These are phyloP conservation scores for Magnusiomyces magnusii DNA, from an alignment of 1,139 yeast genomes.

Conservation along the genomic window DNA sequence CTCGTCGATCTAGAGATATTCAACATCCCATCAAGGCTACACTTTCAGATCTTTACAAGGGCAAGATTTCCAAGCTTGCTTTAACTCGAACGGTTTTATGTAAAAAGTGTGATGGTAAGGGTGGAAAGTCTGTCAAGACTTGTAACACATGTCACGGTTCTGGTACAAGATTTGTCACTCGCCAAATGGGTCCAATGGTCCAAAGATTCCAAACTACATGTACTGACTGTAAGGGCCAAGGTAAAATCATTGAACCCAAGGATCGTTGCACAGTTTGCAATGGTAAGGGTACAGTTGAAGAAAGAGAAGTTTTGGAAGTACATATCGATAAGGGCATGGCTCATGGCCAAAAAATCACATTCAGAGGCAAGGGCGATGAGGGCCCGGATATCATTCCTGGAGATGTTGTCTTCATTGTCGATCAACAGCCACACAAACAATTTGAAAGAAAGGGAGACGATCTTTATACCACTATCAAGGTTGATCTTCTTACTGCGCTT, in stretches of 20 bases:
- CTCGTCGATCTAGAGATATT: conserved; percentile 66
- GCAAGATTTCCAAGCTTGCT: conserved; percentile 90
- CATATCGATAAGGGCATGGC: conserved; percentile 97
- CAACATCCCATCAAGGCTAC: conserved; percentile 81
- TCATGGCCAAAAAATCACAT: conserved; percentile 85
- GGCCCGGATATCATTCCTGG: conserved; percentile 95
- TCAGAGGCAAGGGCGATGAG: conserved; percentile 96
- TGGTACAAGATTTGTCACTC: conserved; percentile 87
- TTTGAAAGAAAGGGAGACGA: conserved; percentile 90
- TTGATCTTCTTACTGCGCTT: conserved; percentile 87
- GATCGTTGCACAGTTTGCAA: conserved; percentile 83
- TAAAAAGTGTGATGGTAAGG: conserved; percentile 84
- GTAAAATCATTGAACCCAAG: conserved; percentile 80
- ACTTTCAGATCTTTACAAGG: conserved; percentile 60
- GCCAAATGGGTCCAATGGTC: conserved; percentile 99
- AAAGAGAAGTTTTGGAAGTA: conserved; percentile 90
- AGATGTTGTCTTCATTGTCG: conserved; percentile 69
- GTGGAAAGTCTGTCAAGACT: conserved; percentile 88
- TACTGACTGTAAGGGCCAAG: conserved; percentile 88
- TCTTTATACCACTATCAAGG: conserved; percentile 73
- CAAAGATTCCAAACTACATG: conserved; percentile 96
- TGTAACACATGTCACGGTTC: conserved; percentile 84
- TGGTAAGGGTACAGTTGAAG: conserved; percentile 83
- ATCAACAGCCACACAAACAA: conserved; percentile 74
- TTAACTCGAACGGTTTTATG: conserved; percentile 88